Evolutionary conservation across 768 basidiomycete genomes (phyloP).

Genomic region (Mycena alexandri): DNA sequence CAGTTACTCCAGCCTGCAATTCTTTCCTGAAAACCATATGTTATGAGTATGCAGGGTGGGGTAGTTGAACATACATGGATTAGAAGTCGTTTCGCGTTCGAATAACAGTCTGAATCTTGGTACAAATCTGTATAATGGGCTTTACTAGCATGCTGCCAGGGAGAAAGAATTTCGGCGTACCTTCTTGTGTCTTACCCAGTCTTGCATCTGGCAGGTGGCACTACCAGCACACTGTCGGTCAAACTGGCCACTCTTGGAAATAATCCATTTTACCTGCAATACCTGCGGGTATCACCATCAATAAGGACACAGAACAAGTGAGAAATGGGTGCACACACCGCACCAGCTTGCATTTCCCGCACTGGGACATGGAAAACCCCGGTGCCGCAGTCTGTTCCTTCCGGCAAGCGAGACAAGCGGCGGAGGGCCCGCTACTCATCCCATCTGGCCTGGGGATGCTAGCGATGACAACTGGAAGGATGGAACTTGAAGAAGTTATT

Average conservation of each 20-base stretch:
- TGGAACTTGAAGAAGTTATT: not conserved
- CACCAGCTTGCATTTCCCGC: conserved; percentile 18
- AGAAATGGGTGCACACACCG: not conserved
- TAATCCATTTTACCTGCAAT: conserved; percentile 12
- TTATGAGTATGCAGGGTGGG: not conserved
- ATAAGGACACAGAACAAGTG: not conserved
- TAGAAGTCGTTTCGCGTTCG: not conserved
- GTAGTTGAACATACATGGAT: conserved; percentile 1
- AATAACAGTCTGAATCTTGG: not conserved
- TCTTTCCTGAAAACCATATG: conserved; percentile 1
- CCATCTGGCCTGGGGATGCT: conserved; percentile 4
- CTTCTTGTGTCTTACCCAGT: conserved; percentile 24
- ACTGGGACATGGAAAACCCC: conserved; percentile 5
- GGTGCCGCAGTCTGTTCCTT: conserved; percentile 12
- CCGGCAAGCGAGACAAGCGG: conserved; percentile 9
- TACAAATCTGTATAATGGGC: not conserved
- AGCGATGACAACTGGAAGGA: not conserved
- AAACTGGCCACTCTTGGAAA: not conserved
- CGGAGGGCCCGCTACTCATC: conserved; percentile 3
- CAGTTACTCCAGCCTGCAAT: not conserved
- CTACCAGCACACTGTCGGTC: conserved; percentile 1
- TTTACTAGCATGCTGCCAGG: not conserved
- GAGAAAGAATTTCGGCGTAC: conserved; percentile 4
- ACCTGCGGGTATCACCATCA: conserved; percentile 7
- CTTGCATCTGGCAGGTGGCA: conserved; percentile 14